phyloP scores from a whole-genome alignment of 2,329 filamentous ascomycete genomes.

The Cytospora piceicola region DNA sequence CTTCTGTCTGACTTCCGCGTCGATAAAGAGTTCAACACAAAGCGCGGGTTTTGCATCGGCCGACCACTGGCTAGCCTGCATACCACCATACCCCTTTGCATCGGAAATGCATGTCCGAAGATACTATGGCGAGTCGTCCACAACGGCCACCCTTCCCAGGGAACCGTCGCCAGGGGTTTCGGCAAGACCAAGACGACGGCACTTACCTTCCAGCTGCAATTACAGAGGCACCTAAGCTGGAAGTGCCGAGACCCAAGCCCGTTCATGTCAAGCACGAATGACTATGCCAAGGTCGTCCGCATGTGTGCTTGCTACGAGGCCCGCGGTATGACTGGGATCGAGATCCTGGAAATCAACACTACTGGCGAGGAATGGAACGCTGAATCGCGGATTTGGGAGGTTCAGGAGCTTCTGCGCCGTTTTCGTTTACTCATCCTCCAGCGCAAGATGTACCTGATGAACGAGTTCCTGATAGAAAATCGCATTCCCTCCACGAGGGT shows the following conservation, averaged over 20 bases:
- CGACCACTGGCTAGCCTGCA: neutral
- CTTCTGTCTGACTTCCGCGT: neutral
- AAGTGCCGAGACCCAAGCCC: conserved; percentile 6
- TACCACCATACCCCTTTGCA: neutral
- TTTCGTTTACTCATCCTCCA: neutral
- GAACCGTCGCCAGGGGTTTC: neutral
- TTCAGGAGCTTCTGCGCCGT: neutral
- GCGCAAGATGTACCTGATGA: neutral
- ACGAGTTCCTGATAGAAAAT: conserved; percentile 7
- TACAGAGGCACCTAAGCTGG: neutral
- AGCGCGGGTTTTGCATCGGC: neutral
- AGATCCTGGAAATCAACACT: conserved; percentile 2
- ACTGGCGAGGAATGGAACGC: neutral
- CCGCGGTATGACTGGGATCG: neutral
- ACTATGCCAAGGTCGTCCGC: neutral
- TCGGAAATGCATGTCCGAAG: neutral
- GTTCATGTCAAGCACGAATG: conserved; percentile 8
- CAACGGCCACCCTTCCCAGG: neutral
- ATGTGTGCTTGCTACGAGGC: neutral
- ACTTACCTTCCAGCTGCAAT: neutral
- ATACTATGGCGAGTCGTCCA: conserved; percentile 2
- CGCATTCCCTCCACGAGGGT: neutral
- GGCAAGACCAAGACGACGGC: neutral
- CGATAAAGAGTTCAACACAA: neutral
- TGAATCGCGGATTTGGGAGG: neutral